Evolutionary conservation across 768 basidiomycete genomes (phyloP), one percentile per base, ranked within the genome.

Genomic region (Hypholoma fasciculare): DNA sequence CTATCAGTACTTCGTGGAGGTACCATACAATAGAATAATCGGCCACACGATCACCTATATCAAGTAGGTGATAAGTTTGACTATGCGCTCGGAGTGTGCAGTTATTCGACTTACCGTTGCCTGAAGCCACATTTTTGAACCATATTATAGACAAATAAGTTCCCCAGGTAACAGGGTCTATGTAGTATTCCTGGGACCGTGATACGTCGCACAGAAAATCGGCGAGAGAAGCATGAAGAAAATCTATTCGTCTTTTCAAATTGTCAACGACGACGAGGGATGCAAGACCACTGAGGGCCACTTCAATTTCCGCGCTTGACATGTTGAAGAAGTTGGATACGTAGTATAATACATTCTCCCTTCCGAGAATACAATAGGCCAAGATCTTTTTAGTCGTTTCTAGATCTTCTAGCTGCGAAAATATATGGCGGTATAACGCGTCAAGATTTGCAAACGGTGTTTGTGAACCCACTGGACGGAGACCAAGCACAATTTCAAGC

Each of bases 371-470:
- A 8, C 27, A 16, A 19, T 38, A 40, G 17, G 49, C 39, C 43
- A 40, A 19, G 26, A 30, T 44, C 17, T 43, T 36, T 14, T 17
- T 5, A 34, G 16, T 27, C 7, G 14, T 30, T n/a, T 26, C 37
- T 40, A 19, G 46, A 20, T 39, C 2, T 19, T 42, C 49, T 17
- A 36, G 20, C 17, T 49, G 40, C 5, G 34, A 44, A 12, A 58
- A 38, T 3, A 59, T 48, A 17, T 54, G 47, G 23, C 26, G 20
- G 46, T 59, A 59, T 4, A 59, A 47, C 7, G 26, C 16, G 30
- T 59, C 58, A 9, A 59, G 46, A 17, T 40, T 17, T 12, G 48
- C 26, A 16, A 59, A 54, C 3, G 58, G 58, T 7, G 38, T 1
- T 7, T 30, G 16, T 34, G 23, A 23, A 13, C 37, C 16, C 1